A percentile compares a stretch with the other conserved stretches of the same genome.
Conservation (phyloP, 345 rosid genomes). For the Capsella bursapastoris region DNA sequence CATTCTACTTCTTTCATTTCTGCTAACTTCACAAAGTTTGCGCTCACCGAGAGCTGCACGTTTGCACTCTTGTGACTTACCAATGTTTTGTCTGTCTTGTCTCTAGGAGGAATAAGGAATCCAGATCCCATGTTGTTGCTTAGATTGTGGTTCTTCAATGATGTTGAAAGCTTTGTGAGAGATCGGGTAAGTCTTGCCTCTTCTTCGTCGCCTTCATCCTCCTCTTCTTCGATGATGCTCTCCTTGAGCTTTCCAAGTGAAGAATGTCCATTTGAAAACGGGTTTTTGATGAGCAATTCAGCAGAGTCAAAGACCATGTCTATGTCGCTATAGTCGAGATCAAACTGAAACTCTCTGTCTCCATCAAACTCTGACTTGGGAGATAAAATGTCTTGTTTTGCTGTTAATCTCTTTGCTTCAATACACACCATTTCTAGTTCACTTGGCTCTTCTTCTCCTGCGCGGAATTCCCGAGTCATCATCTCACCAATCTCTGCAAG, state of each 20-base stretch:
- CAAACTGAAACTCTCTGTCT: constrained; percentile 52
- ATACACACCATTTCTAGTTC: constrained; percentile 62
- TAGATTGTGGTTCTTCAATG: constrained; percentile 9
- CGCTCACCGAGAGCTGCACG: constrained; percentile 50
- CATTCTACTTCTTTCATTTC: constrained; percentile 59
- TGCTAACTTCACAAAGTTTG: constrained; percentile 57
- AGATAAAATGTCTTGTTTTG: constrained; percentile 40
- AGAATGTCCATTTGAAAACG: constrained; percentile 40
- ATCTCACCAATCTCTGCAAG: constrained; percentile 64
- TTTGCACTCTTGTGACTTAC: constrained; percentile 52
- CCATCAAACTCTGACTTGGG: constrained; percentile 40
- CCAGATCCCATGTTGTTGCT: constrained; percentile 24
- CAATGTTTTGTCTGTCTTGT: constrained; percentile 31
- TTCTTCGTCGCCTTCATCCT: constrained; percentile 35
- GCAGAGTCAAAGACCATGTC: constrained; percentile 19
- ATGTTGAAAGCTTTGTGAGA: constrained; percentile 26
- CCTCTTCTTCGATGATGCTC: constrained; percentile 44
- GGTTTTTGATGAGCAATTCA: constrained; percentile 32
- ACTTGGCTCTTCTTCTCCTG: constrained; percentile 65
- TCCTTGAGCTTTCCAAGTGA: constrained; percentile 55
- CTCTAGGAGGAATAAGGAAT: constrained; percentile 18
- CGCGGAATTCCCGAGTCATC: constrained; percentile 63
- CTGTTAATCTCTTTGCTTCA: constrained; percentile 53
- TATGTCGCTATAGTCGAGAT: constrained; percentile 50
- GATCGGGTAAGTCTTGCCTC: constrained; percentile 9